These are phyloP conservation scores for Cerrena zonata DNA, from an alignment of 1,284 basidiomycete genomes.

Conservation along the genomic window DNA sequence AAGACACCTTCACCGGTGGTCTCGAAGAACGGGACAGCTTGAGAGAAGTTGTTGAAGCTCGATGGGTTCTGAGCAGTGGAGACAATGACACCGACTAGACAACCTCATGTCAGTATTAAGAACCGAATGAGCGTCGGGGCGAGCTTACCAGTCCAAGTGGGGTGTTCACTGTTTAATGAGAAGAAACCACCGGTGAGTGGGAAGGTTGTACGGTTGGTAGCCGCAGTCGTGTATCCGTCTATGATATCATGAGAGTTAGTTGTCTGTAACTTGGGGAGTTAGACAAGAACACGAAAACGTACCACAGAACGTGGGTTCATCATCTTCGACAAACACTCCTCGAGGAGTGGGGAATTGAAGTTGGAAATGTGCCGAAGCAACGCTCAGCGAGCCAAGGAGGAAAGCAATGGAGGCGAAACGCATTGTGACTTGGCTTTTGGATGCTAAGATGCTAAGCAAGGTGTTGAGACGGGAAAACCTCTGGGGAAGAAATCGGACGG, in stretches of 20 bases:
- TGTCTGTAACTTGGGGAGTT: not conserved
- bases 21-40: constrained; percentile 44
- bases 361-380: constrained; percentile 63
- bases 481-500: too few species aligned
- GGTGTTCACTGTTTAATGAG: constrained; percentile 55
- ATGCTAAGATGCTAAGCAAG: not conserved
- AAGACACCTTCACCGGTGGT: constrained; percentile 47
- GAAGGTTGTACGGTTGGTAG: constrained; percentile 52
- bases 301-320: constrained; percentile 58
- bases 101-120: too few species aligned
- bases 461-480: not conserved
- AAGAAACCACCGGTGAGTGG: constrained; percentile 55
- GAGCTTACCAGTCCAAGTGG: constrained; percentile 46
- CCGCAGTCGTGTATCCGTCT: constrained; percentile 48
- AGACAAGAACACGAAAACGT: constrained; percentile 16
- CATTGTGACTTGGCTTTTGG: constrained; percentile 26
- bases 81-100: constrained; percentile 47
- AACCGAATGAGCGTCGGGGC: not conserved
- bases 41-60: constrained; percentile 50
- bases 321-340: constrained; percentile 51
- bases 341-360: constrained; percentile 60
- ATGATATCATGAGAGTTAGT: not conserved
- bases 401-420: constrained; percentile 29
- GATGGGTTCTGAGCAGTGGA: constrained; percentile 54
- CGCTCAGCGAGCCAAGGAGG: constrained; percentile 20